Conservation (phyloP, 2,329 filamentous ascomycete species). For the Thielaviopsis ethacetica region DNA sequence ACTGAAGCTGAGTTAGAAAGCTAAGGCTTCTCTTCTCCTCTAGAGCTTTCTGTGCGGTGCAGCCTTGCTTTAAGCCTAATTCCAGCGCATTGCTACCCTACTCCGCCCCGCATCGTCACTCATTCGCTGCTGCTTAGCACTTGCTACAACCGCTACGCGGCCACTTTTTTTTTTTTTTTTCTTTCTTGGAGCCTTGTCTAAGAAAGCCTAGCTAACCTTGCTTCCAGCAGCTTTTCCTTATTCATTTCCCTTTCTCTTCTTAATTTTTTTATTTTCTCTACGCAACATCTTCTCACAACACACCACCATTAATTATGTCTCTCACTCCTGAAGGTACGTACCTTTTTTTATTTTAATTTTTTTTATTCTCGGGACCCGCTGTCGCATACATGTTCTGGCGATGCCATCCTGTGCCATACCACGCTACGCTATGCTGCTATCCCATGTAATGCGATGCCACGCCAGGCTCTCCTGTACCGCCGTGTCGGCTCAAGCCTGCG, state of each 20-base stretch:
- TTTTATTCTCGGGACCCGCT: background rate
- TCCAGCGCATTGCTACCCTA: background rate
- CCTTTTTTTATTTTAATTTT: background rate
- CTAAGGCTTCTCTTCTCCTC: background rate
- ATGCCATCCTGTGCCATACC: background rate
- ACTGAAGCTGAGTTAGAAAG: background rate
- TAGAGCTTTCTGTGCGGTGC: background rate
- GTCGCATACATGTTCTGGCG: background rate
- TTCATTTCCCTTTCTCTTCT: background rate
- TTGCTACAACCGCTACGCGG: background rate
- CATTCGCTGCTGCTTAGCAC: background rate
- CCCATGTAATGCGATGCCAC: background rate
- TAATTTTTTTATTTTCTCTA: background rate
- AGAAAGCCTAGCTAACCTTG: background rate
- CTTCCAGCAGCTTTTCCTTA: background rate
- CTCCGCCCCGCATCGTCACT: background rate
- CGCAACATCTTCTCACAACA: background rate
- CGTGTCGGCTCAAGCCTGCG: background rate
- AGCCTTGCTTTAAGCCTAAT: background rate
- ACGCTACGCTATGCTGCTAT: background rate
- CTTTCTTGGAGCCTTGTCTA: background rate
- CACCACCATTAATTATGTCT: slow-evolving; percentile 11
- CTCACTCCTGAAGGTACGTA: slow-evolving; percentile 25
- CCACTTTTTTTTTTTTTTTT: background rate
- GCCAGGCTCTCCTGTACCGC: background rate